A percentile compares a stretch with the other conserved stretches of the same genome.
Evolutionary conservation across 1,284 basidiomycete genomes (phyloP).

Genomic region (Trichosporon asahii): DNA sequence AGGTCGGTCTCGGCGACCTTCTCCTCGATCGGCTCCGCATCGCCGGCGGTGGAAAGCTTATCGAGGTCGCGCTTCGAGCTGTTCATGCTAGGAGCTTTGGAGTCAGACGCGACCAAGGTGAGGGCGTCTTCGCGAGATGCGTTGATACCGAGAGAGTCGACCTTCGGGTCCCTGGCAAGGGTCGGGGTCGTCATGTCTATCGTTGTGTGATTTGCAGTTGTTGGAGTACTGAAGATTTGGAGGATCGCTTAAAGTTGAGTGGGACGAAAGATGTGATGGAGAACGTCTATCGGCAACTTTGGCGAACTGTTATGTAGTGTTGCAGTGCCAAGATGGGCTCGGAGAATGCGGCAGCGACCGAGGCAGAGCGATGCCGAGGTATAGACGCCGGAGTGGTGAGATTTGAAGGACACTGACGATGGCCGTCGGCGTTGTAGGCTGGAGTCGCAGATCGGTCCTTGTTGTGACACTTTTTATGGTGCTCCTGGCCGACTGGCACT

Average conservation of each 20-base stretch:
- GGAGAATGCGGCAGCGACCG: not conserved
- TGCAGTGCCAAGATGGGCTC: not conserved
- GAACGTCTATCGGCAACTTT: not conserved
- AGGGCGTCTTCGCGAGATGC: not conserved
- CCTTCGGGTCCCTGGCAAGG: not conserved
- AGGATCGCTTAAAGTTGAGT: not conserved
- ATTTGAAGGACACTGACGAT: not conserved
- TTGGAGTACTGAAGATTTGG: not conserved
- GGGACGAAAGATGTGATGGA: not conserved
- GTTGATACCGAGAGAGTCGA: not conserved
- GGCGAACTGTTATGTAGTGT: not conserved
- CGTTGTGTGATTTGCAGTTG: not conserved
- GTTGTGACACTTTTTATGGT: not conserved
- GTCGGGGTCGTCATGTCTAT: not conserved
- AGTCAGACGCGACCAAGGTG: slow-evolving; percentile 1
- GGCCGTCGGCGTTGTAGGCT: not conserved
- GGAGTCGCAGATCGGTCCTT: not conserved
- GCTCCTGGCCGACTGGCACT: not conserved
- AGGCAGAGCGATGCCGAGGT: not conserved
- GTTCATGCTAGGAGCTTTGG: slow-evolving; percentile 2
- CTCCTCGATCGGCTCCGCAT: not conserved
- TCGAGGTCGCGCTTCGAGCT: slow-evolving; percentile 7
- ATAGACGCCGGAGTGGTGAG: not conserved
- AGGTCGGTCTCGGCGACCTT: not conserved
- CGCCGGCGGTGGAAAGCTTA: not conserved